These are phyloP conservation scores for Puccinia coronata DNA, from an alignment of 1,284 basidiomycete genomes.

Conservation along the genomic window DNA sequence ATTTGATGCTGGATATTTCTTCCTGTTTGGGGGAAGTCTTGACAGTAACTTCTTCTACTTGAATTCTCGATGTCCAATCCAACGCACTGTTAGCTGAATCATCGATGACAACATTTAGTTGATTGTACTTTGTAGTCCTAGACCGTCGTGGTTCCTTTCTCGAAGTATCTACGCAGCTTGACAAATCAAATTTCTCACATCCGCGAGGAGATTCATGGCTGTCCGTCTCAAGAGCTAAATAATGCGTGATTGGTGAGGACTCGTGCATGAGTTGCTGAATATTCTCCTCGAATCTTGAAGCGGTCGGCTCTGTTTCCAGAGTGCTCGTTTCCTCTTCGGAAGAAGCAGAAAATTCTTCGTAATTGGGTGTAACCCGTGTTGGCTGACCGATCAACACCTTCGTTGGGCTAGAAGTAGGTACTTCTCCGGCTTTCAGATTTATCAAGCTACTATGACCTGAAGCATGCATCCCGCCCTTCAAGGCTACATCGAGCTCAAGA, in stretches of 20 bases:
- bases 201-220: neutral
- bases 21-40: neutral
- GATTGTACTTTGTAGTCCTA: neutral
- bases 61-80: neutral
- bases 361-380: neutral
- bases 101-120: neutral
- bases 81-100: neutral
- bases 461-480: neutral
- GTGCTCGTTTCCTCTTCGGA: slow-evolving; percentile 27
- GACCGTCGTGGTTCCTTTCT: neutral
- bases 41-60: neutral
- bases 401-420: neutral
- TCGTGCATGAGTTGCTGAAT: neutral
- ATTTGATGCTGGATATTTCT: neutral
- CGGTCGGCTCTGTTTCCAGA: slow-evolving; percentile 10
- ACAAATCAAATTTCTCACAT: neutral
- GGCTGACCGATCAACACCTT: neutral
- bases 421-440: neutral
- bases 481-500: neutral
- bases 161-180: neutral
- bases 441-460: neutral
- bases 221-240: neutral
- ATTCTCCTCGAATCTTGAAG: neutral
- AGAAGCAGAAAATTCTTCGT: slow-evolving; percentile 25
- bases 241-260: neutral